These are phyloP conservation scores for Brassica nigra DNA, from an alignment of 345 rosid species.

Conservation along the genomic window DNA sequence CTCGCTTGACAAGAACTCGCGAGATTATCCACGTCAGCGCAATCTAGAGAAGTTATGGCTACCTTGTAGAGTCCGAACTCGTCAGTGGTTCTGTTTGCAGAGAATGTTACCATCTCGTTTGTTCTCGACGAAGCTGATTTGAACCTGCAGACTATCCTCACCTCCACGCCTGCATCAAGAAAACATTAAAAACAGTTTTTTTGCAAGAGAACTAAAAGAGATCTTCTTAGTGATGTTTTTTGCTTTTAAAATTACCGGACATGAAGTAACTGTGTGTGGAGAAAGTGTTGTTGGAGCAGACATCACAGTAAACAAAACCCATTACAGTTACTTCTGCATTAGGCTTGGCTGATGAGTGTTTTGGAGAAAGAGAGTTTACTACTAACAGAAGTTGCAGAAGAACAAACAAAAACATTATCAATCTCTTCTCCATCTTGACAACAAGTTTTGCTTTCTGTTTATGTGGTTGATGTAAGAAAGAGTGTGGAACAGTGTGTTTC, in stretches of 20 bases:
- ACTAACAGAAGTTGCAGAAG: slow-evolving; percentile 48
- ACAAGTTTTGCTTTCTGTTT: neutral
- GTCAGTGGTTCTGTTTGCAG: slow-evolving; percentile 88
- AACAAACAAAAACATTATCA: slow-evolving; percentile 25
- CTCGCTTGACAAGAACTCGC: slow-evolving; percentile 76
- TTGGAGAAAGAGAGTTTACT: slow-evolving; percentile 43
- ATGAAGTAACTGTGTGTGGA: slow-evolving; percentile 95
- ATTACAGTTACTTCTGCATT: slow-evolving; percentile 65
- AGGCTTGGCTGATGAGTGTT: slow-evolving; percentile 35
- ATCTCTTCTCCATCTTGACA: slow-evolving; percentile 14
- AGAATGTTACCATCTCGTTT: slow-evolving; percentile 62
- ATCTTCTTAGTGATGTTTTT: neutral
- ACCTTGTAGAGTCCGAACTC: slow-evolving; percentile 73
- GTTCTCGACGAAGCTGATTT: slow-evolving; percentile 61
- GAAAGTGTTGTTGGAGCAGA: slow-evolving; percentile 96
- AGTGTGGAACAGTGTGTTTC: neutral
- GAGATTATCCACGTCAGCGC: slow-evolving; percentile 63
- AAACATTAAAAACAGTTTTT: slow-evolving; percentile 2
- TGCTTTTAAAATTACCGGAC: slow-evolving; percentile 52
- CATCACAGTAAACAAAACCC: slow-evolving; percentile 96
- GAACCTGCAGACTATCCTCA: slow-evolving; percentile 78
- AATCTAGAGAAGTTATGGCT: slow-evolving; percentile 75
- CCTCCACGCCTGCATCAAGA: slow-evolving; percentile 72
- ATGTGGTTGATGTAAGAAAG: slow-evolving; percentile 1
- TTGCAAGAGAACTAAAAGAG: neutral